Evolutionary conservation across 192 early-diverging fungal species (phyloP).

Genomic region (Linnemannia schmuckeri): DNA sequence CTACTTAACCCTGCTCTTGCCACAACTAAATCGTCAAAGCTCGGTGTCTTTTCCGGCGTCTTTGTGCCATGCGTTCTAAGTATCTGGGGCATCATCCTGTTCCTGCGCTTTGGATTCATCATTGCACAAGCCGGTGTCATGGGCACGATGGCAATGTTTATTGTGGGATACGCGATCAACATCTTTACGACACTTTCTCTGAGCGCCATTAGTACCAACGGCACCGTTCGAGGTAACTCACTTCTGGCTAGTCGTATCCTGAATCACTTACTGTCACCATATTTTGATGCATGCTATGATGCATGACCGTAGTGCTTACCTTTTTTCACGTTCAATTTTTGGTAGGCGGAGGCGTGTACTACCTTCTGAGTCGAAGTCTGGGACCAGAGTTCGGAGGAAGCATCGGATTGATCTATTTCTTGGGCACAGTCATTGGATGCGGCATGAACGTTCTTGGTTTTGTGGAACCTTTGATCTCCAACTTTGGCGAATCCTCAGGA

Average conservation of each 20-base stretch:
- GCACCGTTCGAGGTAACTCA: slow-evolving; percentile 64
- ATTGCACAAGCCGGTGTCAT: slow-evolving; percentile 73
- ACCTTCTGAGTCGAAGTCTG: slow-evolving; percentile 74
- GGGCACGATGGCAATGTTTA: slow-evolving; percentile 72
- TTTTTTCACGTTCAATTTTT: background rate
- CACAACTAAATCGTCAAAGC: slow-evolving; percentile 60
- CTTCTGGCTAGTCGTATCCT: background rate
- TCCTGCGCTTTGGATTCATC: slow-evolving; percentile 78
- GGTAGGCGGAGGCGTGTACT: slow-evolving; percentile 77
- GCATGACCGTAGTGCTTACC: slow-evolving; percentile 7
- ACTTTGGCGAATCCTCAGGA: slow-evolving; percentile 69
- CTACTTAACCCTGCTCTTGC: slow-evolving; percentile 42
- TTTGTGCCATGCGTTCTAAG: slow-evolving; percentile 76
- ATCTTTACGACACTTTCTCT: slow-evolving; percentile 74
- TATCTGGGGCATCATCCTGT: slow-evolving; percentile 82
- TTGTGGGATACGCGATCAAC: slow-evolving; percentile 70
- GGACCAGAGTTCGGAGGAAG: slow-evolving; percentile 83
- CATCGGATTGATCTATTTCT: slow-evolving; percentile 75
- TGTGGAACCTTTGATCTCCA: slow-evolving; percentile 73
- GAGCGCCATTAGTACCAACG: slow-evolving; percentile 79
- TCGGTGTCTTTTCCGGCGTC: slow-evolving; percentile 78
- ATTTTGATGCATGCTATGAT: background rate
- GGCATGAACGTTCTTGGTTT: slow-evolving; percentile 76
- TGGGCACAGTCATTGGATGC: slow-evolving; percentile 70
- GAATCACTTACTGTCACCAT: background rate